Evolutionary conservation across 306 rosid genomes (phyloP).

Genomic region (Malus orientalis): DNA sequence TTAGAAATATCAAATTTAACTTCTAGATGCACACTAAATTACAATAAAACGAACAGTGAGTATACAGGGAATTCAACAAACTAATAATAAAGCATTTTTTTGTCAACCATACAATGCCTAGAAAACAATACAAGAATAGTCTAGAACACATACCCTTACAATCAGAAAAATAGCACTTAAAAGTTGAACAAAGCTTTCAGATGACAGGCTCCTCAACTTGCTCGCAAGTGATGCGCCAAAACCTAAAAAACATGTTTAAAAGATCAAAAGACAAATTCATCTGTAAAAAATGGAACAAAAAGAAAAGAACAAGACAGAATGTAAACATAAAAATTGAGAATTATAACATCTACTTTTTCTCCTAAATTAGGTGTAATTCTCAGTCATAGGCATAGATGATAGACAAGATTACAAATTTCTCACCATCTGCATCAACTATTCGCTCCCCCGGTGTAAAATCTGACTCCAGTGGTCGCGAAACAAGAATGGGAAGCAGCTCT

Average conservation of each 20-base stretch:
- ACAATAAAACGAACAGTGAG: neutral
- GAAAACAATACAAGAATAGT: conserved; percentile 11
- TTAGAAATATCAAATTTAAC: neutral
- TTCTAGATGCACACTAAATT: neutral
- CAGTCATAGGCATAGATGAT: neutral
- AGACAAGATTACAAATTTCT: conserved; percentile 32
- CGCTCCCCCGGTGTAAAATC: conserved; percentile 79
- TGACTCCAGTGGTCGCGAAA: conserved; percentile 60
- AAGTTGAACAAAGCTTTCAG: conserved; percentile 97
- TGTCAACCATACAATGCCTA: neutral
- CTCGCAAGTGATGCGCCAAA: conserved; percentile 97
- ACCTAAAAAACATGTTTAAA: conserved; percentile 42
- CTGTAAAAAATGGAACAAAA: neutral
- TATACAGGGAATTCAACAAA: neutral
- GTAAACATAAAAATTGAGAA: neutral
- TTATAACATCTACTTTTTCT: neutral
- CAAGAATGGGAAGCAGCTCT: conserved; percentile 86
- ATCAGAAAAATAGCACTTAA: conserved; percentile 78
- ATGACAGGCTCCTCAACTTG: conserved; percentile 87
- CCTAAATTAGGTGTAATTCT: neutral
- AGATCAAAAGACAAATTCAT: neutral
- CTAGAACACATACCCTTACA: conserved; percentile 80
- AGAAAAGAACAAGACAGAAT: neutral
- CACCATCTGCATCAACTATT: conserved; percentile 77
- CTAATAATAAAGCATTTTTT: neutral